Percentiles rank a stretch among this genome's conserved stretches.
phyloP scores from a whole-genome alignment of 441 rosid genomes.

The Brassica hybrid region DNA sequence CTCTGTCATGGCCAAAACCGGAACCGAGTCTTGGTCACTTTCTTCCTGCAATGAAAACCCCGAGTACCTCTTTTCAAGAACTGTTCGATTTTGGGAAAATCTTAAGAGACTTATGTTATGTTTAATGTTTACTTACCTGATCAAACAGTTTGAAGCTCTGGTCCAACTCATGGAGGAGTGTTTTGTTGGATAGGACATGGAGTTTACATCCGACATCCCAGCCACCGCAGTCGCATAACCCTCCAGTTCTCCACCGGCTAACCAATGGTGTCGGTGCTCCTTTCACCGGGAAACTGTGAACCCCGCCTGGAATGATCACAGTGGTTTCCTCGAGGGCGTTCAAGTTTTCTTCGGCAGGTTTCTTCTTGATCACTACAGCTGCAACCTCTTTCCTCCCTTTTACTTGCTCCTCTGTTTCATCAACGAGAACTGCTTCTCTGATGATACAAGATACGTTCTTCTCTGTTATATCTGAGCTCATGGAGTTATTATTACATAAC shows the following conservation, averaged over 20 bases:
- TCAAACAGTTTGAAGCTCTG: slow-evolving; percentile 53
- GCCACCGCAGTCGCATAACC: slow-evolving; percentile 94
- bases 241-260: slow-evolving; percentile 78
- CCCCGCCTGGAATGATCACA: slow-evolving; percentile 77
- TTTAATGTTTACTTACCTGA: slow-evolving; percentile 50
- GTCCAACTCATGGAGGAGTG: slow-evolving; percentile 31
- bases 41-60: slow-evolving; percentile 53
- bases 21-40: slow-evolving; percentile 40
- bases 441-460: slow-evolving; percentile 19
- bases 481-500: slow-evolving; percentile 43
- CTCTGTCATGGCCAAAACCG: slow-evolving; percentile 59
- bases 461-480: slow-evolving; percentile 35
- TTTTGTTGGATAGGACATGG: slow-evolving; percentile 51
- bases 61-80: neutral
- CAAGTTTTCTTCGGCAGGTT: slow-evolving; percentile 15
- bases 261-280: slow-evolving; percentile 83
- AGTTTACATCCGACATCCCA: slow-evolving; percentile 96
- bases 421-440: slow-evolving; percentile 66
- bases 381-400: slow-evolving; percentile 65
- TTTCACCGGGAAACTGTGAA: slow-evolving; percentile 67
- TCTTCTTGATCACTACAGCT: slow-evolving; percentile 58
- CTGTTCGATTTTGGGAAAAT: neutral
- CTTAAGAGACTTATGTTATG: neutral
- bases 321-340: slow-evolving; percentile 32
- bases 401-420: slow-evolving; percentile 52